phyloP scores from a whole-genome alignment of 2,329 filamentous ascomycete species.

The Neurospora crassa region DNA sequence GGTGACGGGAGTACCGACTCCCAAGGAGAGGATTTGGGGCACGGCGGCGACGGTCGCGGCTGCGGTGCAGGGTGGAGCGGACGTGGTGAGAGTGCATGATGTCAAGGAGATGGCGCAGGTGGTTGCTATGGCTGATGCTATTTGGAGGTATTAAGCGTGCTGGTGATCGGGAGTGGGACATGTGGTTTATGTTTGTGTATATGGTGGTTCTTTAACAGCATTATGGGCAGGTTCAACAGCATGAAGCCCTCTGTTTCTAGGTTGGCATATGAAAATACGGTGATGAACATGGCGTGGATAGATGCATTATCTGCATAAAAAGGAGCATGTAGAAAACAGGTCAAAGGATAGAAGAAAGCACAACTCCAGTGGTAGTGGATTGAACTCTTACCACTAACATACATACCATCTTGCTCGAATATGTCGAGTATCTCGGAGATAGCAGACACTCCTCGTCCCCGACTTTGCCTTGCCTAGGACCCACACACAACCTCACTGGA shows the following conservation, averaged over 20 bases:
- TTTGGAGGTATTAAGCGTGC: slow-evolving; percentile 50
- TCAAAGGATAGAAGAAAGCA: background rate
- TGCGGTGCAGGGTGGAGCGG: slow-evolving; percentile 76
- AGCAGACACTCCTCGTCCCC: background rate
- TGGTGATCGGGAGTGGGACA: background rate
- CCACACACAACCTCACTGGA: background rate
- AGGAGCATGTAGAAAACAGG: background rate
- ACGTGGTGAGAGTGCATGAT: slow-evolving; percentile 90
- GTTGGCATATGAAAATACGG: background rate
- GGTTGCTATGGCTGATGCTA: slow-evolving; percentile 82
- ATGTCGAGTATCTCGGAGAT: background rate
- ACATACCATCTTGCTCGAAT: background rate
- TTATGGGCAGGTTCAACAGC: background rate
- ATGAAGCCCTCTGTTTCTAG: background rate
- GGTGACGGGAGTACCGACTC: slow-evolving; percentile 64
- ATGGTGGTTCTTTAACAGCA: background rate
- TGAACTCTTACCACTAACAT: background rate
- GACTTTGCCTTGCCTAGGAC: background rate
- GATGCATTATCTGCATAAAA: background rate
- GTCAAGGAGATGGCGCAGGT: slow-evolving; percentile 79
- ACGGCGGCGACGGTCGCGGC: slow-evolving; percentile 84
- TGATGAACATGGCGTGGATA: background rate
- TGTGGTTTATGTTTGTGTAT: background rate
- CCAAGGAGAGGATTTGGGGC: slow-evolving; percentile 67
- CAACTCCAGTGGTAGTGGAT: background rate